Percentiles rank a stretch among this genome's conserved stretches.
These are phyloP conservation scores for Serendipita sp. DNA, from an alignment of 768 basidiomycete genomes.

Conservation along the genomic window DNA sequence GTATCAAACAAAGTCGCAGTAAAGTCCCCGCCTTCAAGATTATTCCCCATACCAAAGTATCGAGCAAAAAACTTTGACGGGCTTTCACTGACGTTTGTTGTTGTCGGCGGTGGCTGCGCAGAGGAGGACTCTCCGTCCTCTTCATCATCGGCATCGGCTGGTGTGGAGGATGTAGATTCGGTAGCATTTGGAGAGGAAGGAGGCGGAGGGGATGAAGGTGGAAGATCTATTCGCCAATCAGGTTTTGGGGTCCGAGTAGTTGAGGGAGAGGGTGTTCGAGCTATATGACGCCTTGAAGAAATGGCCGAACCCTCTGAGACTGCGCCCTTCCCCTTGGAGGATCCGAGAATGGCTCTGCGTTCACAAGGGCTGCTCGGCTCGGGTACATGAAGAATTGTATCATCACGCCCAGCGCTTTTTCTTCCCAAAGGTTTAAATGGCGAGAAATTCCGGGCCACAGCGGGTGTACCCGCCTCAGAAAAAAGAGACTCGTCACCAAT, in stretches of 20 bases:
- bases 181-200: not conserved
- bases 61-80: constrained; percentile 3
- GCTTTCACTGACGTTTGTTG: not conserved
- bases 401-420: not conserved
- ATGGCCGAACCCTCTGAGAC: no score
- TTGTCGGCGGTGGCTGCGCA: not conserved
- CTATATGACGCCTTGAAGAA: no score
- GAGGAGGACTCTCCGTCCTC: not conserved
- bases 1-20: not conserved
- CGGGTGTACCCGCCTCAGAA: not conserved
- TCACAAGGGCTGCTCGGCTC: constrained; percentile 1
- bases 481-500: constrained; percentile 1
- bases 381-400: not conserved
- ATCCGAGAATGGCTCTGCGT: not conserved
- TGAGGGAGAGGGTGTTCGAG: not conserved
- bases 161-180: not conserved
- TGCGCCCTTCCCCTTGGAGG: not conserved
- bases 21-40: not conserved
- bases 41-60: not conserved
- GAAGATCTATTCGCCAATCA: not conserved
- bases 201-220: constrained; percentile 1
- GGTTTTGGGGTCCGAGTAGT: not conserved
- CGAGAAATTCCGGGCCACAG: not conserved
- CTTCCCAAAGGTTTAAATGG: not conserved
- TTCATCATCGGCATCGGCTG: not conserved